Evolutionary conservation across 75 land plant genomes (phyloP), one percentile per base, ranked within the genome.

Genomic region (Isoetes taiwanensis): DNA sequence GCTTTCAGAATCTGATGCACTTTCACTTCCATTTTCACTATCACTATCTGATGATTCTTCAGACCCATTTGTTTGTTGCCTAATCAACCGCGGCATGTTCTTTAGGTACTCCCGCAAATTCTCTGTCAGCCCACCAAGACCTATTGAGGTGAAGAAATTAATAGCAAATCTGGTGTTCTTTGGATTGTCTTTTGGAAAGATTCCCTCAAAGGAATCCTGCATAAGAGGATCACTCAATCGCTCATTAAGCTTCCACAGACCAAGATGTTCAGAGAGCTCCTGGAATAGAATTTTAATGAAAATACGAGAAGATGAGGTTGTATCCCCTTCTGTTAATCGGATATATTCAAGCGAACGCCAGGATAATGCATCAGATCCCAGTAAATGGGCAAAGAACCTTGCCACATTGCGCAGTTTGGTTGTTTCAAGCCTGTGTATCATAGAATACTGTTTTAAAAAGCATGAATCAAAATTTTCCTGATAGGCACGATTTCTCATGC

Each of bases 241-340:
- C 61, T 89, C 96, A 57, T 89, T 89, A 0, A 89, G 76, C 50
- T 77, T 53, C 1, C 78, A 72, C 34, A 89, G 67, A 5, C 96
- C 96, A 43, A 89, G 74, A 35, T 84, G 80, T 54, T 84, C 90
- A 0, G 90, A 79, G 16, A 89, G 57, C 52, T 89, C 89, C 80
- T 88, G 89, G 64, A 85, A 89, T 4, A 82, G 77, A 63, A 85
- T 89, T 62, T 89, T 89, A 32, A 89, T 82, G 43, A 89, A 89
- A 32, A 89, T 85, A 3, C 90, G 80, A 30, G 96, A 85, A n/a
- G 96, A 89, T 11, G 96, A 89, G n/a, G 90, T 89, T 1, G 96
- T 89, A 35, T 84, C 96, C 50, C 85, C 90, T 58, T 89, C 91
- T 1, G 96, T 85, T 48, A 85, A 57, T 14, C 82, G 71, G 54